These are phyloP conservation scores for Phialophora chinensis DNA, from an alignment of 2,329 filamentous ascomycete species.

Conservation along the genomic window DNA sequence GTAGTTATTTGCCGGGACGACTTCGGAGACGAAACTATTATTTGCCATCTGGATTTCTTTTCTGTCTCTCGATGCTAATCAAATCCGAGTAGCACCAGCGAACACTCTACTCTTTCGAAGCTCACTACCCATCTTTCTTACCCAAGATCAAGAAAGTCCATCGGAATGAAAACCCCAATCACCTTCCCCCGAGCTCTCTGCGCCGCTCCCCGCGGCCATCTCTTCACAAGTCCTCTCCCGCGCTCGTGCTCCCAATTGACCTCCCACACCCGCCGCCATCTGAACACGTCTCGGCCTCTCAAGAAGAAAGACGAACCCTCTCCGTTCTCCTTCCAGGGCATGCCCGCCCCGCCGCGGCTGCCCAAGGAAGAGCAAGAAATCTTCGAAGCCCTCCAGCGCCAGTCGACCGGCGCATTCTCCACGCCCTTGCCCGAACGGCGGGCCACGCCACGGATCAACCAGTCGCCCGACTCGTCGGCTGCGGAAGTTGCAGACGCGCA, in stretches of 20 bases:
- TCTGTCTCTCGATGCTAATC: not conserved
- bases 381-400: slow-evolving; percentile 82
- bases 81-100: not conserved
- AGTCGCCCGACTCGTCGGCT: slow-evolving; percentile 52
- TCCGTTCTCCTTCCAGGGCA: slow-evolving; percentile 27
- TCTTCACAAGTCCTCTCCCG: slow-evolving; percentile 15
- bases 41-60: slow-evolving; percentile 4
- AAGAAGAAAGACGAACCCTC: slow-evolving; percentile 8
- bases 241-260: not conserved
- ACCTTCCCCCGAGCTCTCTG: slow-evolving; percentile 1
- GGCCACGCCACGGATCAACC: slow-evolving; percentile 54
- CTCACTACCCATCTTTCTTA: not conserved
- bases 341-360: slow-evolving; percentile 80
- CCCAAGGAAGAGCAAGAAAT: slow-evolving; percentile 87
- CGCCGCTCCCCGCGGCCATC: slow-evolving; percentile 20
- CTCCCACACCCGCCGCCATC: not conserved
- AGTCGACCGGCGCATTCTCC: slow-evolving; percentile 77
- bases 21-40: not conserved
- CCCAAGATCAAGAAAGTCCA: too few relatives aligned
- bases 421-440: slow-evolving; percentile 55
- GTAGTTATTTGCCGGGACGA: not conserved
- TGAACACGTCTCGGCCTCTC: slow-evolving; percentile 2
- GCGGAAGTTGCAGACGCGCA: slow-evolving; percentile 34
- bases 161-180: slow-evolving; percentile 1
- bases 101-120: not conserved